A percentile compares a stretch with the other conserved stretches of the same genome.
Evolutionary conservation across 345 rosid genomes (phyloP).

Genomic region (Psidium guajava): DNA sequence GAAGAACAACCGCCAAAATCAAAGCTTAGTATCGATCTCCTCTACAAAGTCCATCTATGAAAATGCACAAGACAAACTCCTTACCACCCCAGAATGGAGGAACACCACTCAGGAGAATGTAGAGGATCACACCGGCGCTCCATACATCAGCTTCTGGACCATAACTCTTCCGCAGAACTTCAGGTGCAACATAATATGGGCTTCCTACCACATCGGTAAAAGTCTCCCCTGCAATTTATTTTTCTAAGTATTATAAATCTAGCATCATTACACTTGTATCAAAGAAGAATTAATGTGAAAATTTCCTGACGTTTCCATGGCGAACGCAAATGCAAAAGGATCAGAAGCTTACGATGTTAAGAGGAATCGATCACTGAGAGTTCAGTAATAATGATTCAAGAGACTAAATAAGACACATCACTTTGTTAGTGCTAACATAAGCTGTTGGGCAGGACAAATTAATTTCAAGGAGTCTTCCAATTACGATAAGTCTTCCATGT

Average conservation of each 20-base stretch:
- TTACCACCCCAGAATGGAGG: constrained; percentile 98
- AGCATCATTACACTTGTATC: neutral
- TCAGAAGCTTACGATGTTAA: neutral
- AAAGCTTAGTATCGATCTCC: neutral
- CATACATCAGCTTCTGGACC: constrained; percentile 88
- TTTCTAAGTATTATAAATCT: neutral
- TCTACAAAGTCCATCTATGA: neutral
- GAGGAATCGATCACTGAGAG: neutral
- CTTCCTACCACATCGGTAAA: constrained; percentile 87
- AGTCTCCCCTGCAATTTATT: constrained; percentile 39
- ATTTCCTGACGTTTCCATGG: neutral
- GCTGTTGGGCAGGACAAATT: neutral
- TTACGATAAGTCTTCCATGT: neutral
- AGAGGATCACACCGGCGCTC: constrained; percentile 91
- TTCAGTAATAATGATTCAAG: neutral
- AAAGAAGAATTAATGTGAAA: neutral
- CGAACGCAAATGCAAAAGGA: neutral
- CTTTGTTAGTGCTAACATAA: neutral
- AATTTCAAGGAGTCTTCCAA: neutral
- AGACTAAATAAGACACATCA: neutral
- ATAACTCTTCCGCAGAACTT: constrained; percentile 50
- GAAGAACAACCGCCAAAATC: neutral
- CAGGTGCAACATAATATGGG: constrained; percentile 90
- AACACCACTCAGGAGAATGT: constrained; percentile 69
- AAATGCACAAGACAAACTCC: neutral